A percentile compares a stretch with the other conserved stretches of the same genome.
Conservation (phyloP, 306 rosid genomes). For the Pachyrhizus erosus region DNA sequence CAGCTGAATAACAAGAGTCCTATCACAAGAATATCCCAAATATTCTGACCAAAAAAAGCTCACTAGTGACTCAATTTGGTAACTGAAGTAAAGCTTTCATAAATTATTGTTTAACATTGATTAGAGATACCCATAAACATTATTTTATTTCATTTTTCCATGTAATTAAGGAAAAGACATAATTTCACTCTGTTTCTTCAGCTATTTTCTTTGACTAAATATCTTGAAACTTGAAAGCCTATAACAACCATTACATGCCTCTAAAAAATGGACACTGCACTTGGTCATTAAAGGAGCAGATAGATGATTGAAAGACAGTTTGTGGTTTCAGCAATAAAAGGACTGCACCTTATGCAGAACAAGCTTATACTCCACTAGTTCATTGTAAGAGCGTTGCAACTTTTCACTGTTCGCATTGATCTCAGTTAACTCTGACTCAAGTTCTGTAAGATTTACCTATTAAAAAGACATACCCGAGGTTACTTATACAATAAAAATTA, state of each 20-base stretch:
- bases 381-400: slow-evolving; percentile 85
- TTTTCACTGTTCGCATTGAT: slow-evolving; percentile 90
- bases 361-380: slow-evolving; percentile 88
- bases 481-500: not conserved
- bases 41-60: not conserved
- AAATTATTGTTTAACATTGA: not conserved
- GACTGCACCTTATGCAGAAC: slow-evolving; percentile 80
- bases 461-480: slow-evolving; percentile 40
- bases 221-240: slow-evolving; percentile 26
- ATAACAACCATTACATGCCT: slow-evolving; percentile 4
- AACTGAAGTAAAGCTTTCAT: slow-evolving; percentile 14
- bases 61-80: not conserved
- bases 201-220: slow-evolving; percentile 15
- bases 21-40: no score
- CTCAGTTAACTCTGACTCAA: slow-evolving; percentile 86
- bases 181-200: not conserved
- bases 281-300: not conserved
- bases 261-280: not conserved
- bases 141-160: not conserved
- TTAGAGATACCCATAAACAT: slow-evolving; percentile 9
- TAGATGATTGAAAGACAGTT: not conserved
- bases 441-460: slow-evolving; percentile 86
- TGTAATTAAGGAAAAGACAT: slow-evolving; percentile 3
- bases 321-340: slow-evolving; percentile 30
- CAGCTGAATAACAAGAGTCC: not conserved